Evolutionary conservation across 176 grass and related monocot species (phyloP), one percentile per base, ranked within the genome.

Genomic region (Secale cereale): DNA sequence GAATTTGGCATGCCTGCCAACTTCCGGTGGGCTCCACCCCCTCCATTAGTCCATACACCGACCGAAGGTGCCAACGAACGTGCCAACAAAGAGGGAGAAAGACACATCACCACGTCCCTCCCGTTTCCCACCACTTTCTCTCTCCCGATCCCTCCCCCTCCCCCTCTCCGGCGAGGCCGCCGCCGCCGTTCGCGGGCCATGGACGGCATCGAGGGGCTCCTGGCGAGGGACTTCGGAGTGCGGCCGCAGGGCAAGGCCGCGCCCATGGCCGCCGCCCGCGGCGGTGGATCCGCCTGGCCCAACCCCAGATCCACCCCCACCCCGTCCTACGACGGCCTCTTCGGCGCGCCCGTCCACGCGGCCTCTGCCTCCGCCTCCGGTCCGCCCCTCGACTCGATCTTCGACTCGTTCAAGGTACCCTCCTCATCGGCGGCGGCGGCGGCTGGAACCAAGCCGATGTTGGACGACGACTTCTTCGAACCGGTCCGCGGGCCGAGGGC

Each of bases 151-250:
- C 59, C 52, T 2, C 37, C 12, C 12, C 35, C 20, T 25, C 57
- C 33, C 32, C 4, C 61, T 83, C 79, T 35, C 71, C 71, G 79
- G 80, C 75, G 81, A 77, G 85, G 56, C 23, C 61, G 28, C 22
- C 43, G 23, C 20, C 39, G 29, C 28, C 4, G 64, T 40, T 75
- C 82, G 25, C 39, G 10, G 33, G 22, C 83, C 79, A 97, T 94
- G 94, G 94, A 97, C 29, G 94, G 91, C 46, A 92, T 94, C 88
- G 86, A 93, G 87, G 94, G 94, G 19, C 76, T 94, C 32, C 88
- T 94, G 29, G 87, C 92, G 35, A 82, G 82, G 30, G 90, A 97
- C 81, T 97, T 97, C 57, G 90, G 94, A 41, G 77, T 97, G 88
- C 90, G 88, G n/a, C 94, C 78, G 11, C 85, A 90, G 86, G 94